These are phyloP conservation scores for Phytophthora hybrid DNA, from an alignment of 352 stramenopile genomes.

Conservation along the genomic window DNA sequence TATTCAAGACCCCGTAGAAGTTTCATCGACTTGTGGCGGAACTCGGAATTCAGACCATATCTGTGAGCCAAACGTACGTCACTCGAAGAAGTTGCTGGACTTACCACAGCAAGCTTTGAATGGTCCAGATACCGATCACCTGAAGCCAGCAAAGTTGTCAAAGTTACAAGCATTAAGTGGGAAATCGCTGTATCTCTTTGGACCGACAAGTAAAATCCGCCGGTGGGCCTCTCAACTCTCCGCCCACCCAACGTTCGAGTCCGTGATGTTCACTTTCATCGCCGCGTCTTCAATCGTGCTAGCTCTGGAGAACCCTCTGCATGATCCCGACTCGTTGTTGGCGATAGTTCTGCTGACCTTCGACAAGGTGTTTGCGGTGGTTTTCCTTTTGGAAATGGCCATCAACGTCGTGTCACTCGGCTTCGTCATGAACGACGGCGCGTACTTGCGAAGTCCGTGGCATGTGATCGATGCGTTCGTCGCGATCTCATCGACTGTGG, in stretches of 20 bases:
- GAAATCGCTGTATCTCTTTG: neutral
- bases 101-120: neutral
- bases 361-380: conserved; percentile 49
- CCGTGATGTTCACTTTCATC: conserved; percentile 74
- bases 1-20: no score
- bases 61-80: neutral
- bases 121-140: neutral
- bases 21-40: no score
- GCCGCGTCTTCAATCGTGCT: conserved; percentile 76
- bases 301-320: conserved; percentile 85
- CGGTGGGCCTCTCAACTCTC: conserved; percentile 20
- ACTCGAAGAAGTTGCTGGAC: neutral
- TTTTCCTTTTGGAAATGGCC: conserved; percentile 88
- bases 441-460: conserved; percentile 87
- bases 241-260: conserved; percentile 73
- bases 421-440: conserved; percentile 56
- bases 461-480: conserved; percentile 90
- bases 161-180: neutral
- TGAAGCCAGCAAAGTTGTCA: neutral
- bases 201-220: neutral
- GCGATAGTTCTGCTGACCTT: conserved; percentile 6
- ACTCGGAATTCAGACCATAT: neutral
- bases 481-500: conserved; percentile 64
- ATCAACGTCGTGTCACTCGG: conserved; percentile 89
- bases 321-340: conserved; percentile 50